These are phyloP conservation scores for Oleoguttula mirabilis DNA, from an alignment of 495 filamentous ascomycete species.

Conservation along the genomic window DNA sequence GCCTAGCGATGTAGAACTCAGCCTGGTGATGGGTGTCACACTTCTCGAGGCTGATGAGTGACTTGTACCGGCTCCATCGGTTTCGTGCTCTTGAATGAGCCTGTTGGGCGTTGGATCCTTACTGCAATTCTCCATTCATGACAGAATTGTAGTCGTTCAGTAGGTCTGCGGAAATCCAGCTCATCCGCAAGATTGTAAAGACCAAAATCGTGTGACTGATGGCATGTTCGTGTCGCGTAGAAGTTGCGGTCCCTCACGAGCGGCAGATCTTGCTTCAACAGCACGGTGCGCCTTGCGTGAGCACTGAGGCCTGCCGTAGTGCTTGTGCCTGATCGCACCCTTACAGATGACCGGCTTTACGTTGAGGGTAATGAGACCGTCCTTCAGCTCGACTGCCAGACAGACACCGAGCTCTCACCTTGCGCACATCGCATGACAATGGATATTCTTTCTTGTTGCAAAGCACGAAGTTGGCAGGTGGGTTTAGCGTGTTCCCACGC, in stretches of 20 bases:
- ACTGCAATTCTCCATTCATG: conserved; percentile 51
- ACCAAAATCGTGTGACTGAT: conserved; percentile 21
- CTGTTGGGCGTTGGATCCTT: conserved; percentile 47
- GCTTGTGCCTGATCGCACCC: conserved; percentile 25
- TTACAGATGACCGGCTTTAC: conserved; percentile 20
- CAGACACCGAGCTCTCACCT: conserved; percentile 5
- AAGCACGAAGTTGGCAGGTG: conserved; percentile 3
- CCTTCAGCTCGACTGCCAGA: conserved; percentile 20
- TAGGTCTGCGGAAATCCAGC: conserved; percentile 51
- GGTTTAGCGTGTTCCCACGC: conserved; percentile 7
- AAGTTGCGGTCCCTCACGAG: conserved; percentile 26
- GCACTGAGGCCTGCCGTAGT: too few relatives aligned
- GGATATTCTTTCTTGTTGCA: conserved; percentile 5
- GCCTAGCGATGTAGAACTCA: conserved; percentile 6
- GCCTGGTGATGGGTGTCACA: conserved; percentile 7
- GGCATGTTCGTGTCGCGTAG: conserved; percentile 22
- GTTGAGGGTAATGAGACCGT: conserved; percentile 22
- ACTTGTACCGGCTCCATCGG: conserved; percentile 44
- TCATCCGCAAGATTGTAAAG: conserved; percentile 53
- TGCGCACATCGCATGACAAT: conserved; percentile 1
- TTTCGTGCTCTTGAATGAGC: conserved; percentile 49
- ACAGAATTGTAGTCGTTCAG: conserved; percentile 56
- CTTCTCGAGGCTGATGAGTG: neutral
- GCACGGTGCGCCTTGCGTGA: conserved; percentile 19
- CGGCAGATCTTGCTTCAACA: conserved; percentile 20